A percentile compares a stretch with the other conserved stretches of the same genome.
phyloP scores from a whole-genome alignment of 176 grass and related monocot species.

The Paspalum notatum region DNA sequence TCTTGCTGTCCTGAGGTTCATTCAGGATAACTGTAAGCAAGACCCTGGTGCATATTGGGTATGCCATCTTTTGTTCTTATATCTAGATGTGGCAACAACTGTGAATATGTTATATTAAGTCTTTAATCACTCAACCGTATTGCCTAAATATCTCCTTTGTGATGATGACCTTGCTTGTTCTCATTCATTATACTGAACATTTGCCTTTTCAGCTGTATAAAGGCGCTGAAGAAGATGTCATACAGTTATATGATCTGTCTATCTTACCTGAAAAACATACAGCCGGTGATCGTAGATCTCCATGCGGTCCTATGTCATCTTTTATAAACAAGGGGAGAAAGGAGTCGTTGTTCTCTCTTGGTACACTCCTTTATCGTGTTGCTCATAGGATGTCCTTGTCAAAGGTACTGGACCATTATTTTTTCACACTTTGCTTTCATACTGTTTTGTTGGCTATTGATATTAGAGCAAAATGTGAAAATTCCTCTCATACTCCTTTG shows the following conservation, averaged over 20 bases:
- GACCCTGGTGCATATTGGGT: conserved; percentile 99
- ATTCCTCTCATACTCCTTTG: too few relatives aligned
- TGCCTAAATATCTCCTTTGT: conserved; percentile 18
- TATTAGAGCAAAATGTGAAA: too few relatives aligned
- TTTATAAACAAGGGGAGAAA: conserved; percentile 90
- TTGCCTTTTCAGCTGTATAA: conserved; percentile 86
- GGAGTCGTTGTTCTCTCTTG: conserved; percentile 89
- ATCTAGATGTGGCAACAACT: background rate
- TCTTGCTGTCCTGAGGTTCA: conserved; percentile 85
- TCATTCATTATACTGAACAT: conserved; percentile 32
- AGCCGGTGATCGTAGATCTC: conserved; percentile 68
- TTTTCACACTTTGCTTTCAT: conserved; percentile 7
- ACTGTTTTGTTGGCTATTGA: conserved; percentile 22
- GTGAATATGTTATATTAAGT: conserved; percentile 3
- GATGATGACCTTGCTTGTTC: conserved; percentile 25
- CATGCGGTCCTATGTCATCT: conserved; percentile 69
- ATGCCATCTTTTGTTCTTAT: conserved; percentile 35
- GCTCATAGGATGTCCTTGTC: conserved; percentile 98
- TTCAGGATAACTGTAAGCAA: conserved; percentile 97
- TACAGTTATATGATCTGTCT: conserved; percentile 95
- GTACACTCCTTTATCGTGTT: conserved; percentile 91
- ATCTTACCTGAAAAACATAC: conserved; percentile 69
- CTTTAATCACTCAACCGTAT: conserved; percentile 5
- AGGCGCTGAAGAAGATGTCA: conserved; percentile 92
- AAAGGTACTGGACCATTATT: conserved; percentile 60